Evolutionary conservation across 2,329 filamentous ascomycete species (phyloP).

Genomic region (Aspergillus sergii): DNA sequence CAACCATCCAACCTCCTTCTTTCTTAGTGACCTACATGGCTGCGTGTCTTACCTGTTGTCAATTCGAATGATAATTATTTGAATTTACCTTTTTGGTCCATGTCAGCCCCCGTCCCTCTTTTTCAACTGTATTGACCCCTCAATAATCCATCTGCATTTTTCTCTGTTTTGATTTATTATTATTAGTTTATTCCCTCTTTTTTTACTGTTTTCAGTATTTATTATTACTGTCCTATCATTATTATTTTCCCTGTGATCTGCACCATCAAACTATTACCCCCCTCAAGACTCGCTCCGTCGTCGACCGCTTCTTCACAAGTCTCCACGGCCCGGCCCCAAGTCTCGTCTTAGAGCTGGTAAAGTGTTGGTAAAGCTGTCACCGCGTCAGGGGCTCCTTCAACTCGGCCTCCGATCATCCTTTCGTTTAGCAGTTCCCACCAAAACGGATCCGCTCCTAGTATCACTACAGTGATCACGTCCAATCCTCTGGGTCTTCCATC

Average conservation of each 20-base stretch:
- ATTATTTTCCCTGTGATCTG: constrained; percentile 23
- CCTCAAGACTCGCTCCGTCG: constrained; percentile 21
- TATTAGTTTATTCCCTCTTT: constrained; percentile 12
- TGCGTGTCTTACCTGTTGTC: constrained; percentile 12
- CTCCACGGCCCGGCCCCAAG: constrained; percentile 30
- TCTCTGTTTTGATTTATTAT: constrained; percentile 6
- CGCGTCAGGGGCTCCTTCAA: constrained; percentile 39
- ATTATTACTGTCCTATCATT: constrained; percentile 11
- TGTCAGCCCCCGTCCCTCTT: constrained; percentile 19
- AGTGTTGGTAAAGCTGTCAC: constrained; percentile 33
- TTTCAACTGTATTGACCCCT: constrained; percentile 19
- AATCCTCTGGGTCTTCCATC: constrained; percentile 32
- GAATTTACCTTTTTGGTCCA: constrained; percentile 11
- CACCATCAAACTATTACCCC: constrained; percentile 19
- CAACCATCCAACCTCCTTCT: constrained; percentile 5
- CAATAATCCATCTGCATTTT: constrained; percentile 23
- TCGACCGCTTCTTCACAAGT: constrained; percentile 29
- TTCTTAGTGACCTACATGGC: constrained; percentile 6
- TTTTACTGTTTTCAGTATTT: constrained; percentile 16
- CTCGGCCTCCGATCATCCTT: constrained; percentile 25
- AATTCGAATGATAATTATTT: constrained; percentile 6
- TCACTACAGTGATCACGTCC: constrained; percentile 35
- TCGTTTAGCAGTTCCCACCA: constrained; percentile 34
- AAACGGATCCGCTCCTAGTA: constrained; percentile 39
- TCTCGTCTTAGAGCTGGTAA: constrained; percentile 26